Conservation (phyloP, 2,329 filamentous ascomycete species). For the Cercospora zeae-maydis region DNA sequence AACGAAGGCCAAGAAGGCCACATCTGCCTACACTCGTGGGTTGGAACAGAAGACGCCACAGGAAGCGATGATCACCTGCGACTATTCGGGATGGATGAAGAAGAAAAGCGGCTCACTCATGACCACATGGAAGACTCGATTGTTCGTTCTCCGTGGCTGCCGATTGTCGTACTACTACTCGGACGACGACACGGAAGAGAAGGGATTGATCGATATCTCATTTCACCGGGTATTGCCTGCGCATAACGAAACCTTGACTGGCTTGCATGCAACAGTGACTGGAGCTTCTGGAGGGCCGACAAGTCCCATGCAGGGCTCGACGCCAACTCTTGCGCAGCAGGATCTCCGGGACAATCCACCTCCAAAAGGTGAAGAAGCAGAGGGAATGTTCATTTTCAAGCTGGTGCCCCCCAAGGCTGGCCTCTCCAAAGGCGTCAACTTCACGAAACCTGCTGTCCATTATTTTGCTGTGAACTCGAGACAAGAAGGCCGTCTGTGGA, state of each 20-base stretch:
- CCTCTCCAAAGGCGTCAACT: conserved; percentile 85
- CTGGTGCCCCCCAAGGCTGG: conserved; percentile 85
- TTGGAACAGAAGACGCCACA: conserved; percentile 74
- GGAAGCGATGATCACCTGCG: conserved; percentile 79
- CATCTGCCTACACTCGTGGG: conserved; percentile 87
- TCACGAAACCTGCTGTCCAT: conserved; percentile 94
- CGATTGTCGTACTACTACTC: conserved; percentile 95
- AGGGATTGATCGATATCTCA: conserved; percentile 94
- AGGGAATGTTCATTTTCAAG: conserved; percentile 93
- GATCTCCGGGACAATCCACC: conserved; percentile 39
- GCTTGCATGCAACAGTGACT: conserved; percentile 86
- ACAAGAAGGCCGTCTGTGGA: conserved; percentile 86
- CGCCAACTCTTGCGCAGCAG: conserved; percentile 38
- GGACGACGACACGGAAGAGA: conserved; percentile 86
- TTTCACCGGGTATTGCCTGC: conserved; percentile 95
- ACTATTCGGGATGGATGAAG: conserved; percentile 99
- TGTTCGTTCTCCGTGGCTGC: conserved; percentile 92
- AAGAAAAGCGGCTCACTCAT: conserved; percentile 96
- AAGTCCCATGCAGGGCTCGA: conserved; percentile 45
- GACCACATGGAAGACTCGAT: conserved; percentile 93
- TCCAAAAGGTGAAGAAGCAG: conserved; percentile 42
- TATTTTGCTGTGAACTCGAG: conserved; percentile 95
- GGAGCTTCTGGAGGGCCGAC: conserved; percentile 68
- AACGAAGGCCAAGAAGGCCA: conserved; percentile 73
- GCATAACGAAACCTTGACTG: conserved; percentile 84